phyloP scores from a whole-genome alignment of 2,329 filamentous ascomycete species.

The Incumbomyces lentus region DNA sequence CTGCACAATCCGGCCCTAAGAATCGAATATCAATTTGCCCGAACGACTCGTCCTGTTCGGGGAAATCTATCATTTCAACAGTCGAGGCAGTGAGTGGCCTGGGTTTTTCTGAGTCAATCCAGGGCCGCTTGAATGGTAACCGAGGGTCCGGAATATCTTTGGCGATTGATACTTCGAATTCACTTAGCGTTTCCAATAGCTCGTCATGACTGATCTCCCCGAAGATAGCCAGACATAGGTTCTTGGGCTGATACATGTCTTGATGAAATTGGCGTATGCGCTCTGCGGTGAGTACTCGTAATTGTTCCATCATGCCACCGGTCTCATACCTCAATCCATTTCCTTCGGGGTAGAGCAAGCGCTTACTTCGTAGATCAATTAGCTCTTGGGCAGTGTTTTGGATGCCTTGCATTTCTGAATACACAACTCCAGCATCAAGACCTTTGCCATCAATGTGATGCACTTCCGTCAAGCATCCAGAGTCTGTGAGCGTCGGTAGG shows the following conservation, averaged over 20 bases:
- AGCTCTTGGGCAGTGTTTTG: constrained; percentile 76
- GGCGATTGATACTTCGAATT: constrained; percentile 79
- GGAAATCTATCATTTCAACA: constrained; percentile 75
- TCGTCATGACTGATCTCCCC: constrained; percentile 79
- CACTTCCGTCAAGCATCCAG: constrained; percentile 88
- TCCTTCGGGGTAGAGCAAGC: constrained; percentile 75
- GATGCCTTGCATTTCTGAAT: constrained; percentile 96
- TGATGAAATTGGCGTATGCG: constrained; percentile 90
- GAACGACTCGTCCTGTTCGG: constrained; percentile 88
- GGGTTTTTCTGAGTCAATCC: constrained; percentile 77
- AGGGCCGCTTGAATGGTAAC: constrained; percentile 72
- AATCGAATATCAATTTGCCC: constrained; percentile 81
- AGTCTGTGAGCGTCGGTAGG: constrained; percentile 81
- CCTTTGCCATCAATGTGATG: constrained; percentile 90
- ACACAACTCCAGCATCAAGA: constrained; percentile 92
- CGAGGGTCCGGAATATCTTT: constrained; percentile 67
- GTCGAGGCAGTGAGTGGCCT: constrained; percentile 61
- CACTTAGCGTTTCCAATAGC: constrained; percentile 68
- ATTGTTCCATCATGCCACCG: constrained; percentile 89
- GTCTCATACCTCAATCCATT: constrained; percentile 95
- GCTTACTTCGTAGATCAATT: constrained; percentile 73
- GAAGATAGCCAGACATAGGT: constrained; percentile 82
- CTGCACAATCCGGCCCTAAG: constrained; percentile 72
- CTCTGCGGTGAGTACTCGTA: constrained; percentile 75
- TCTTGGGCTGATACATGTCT: constrained; percentile 97